Conservation (phyloP, 2,329 filamentous ascomycete genomes). For the Apiospora sp. region DNA sequence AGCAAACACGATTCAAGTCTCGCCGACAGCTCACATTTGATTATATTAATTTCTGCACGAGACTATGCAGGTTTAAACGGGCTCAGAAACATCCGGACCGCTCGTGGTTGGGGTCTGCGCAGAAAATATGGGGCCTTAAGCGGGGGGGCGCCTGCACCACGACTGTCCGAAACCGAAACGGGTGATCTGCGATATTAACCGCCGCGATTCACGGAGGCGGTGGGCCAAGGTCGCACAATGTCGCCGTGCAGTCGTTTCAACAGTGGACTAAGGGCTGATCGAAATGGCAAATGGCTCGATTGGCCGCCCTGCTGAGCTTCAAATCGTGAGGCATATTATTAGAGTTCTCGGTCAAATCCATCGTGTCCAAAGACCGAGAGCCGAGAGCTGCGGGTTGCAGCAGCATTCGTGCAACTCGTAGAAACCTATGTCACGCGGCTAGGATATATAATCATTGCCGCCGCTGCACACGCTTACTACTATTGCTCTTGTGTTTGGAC, state of each 20-base stretch:
- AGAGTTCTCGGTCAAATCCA: constrained; percentile 3
- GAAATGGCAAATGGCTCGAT: constrained; percentile 18
- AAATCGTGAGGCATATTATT: constrained; percentile 10
- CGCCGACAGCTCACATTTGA: neutral
- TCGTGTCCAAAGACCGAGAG: neutral
- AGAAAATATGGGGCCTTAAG: neutral
- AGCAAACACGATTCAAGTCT: constrained; percentile 6
- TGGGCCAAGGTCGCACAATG: constrained; percentile 10
- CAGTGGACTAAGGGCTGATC: neutral
- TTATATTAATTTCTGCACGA: neutral
- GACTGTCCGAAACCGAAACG: constrained; percentile 9
- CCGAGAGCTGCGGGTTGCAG: neutral
- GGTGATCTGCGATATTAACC: constrained; percentile 15
- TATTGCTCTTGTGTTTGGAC: neutral
- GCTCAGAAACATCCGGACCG: constrained; percentile 7
- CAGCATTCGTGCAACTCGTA: neutral
- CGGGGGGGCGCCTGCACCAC: neutral
- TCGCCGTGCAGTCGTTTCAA: constrained; percentile 11
- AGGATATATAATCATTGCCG: constrained; percentile 5
- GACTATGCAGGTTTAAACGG: constrained; percentile 9
- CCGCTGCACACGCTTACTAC: neutral
- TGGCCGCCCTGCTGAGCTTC: neutral
- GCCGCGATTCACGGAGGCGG: neutral
- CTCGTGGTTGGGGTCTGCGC: neutral
- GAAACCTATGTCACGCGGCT: neutral